Base-by-base conservation (phyloP, 352 stramenopile species). In the Salisapilia sapeloensis region DNA sequence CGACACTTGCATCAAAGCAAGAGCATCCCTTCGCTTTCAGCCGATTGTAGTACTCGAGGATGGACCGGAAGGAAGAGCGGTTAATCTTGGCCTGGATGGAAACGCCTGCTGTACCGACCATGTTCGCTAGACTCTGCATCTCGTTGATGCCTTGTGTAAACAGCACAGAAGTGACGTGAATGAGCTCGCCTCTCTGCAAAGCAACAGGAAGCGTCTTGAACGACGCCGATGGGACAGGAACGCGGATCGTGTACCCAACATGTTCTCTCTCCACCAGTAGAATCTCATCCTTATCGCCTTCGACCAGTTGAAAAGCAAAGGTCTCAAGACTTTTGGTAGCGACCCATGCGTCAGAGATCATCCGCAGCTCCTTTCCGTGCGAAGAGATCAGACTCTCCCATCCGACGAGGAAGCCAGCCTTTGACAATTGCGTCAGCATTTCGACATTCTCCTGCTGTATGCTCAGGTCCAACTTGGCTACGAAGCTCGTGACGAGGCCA, bases 321-420 rank as follows among this genome's bases (percentile, higher is more conserved):
- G 64, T 79, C 37, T 87, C 71, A 12, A 91, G 46, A 26, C 70
- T 91, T 48, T 92, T 85, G 36, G 90, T 86, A 4, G 82, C 77
- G 11, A 91, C 75, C 58, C 67, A 87, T 3, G 85, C 61, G 33
- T 95, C 83, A 13, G 80, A 83, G 19, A 98, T 75, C 92, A 97
- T 97, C 27, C 75, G 80, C 21, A 96, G 42, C 40, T 98, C 92
- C 42, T 96, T 96, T 17, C 89, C 91, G 24, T 95, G 84, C 11
- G 91, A 93, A 40, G 77, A 95, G 15, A 98, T 80, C 2, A 98
- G 60, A 23, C 84, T 93, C 54, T 97, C 89, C 70, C 94, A 97
- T 13, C 81, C 86, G 27, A 97, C 77, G 6, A 95, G 42, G 35
- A 94, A 94, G 0, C 77, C 77, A n/a, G 83, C 53, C 15, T 44